Percentiles rank a stretch among this genome's conserved stretches.
Conservation (phyloP, 306 rosid genomes). For the Vigna mungo region DNA sequence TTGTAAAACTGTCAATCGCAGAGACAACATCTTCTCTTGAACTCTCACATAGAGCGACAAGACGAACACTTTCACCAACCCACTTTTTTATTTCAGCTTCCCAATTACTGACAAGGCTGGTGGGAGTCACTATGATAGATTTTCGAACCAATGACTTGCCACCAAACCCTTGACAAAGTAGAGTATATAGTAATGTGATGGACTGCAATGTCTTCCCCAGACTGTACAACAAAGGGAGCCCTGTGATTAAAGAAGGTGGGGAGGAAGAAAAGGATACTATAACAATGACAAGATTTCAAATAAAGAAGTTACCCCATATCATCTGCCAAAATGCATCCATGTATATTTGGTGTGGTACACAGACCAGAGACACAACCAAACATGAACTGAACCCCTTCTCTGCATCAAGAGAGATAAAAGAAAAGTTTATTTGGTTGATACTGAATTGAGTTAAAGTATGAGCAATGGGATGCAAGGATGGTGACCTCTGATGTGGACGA, state of each 20-base stretch:
- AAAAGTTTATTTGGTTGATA: background rate
- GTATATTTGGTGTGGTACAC: conserved; percentile 58
- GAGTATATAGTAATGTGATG: conserved; percentile 87
- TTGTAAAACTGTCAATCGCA: conserved; percentile 76
- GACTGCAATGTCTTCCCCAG: conserved; percentile 99
- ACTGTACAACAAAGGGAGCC: conserved; percentile 57
- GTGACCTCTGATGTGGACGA: conserved; percentile 86
- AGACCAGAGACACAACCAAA: no score
- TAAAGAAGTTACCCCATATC: conserved; percentile 80
- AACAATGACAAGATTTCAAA: conserved; percentile 8
- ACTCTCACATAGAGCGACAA: conserved; percentile 88
- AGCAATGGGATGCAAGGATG: background rate
- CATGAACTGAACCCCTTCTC: conserved; percentile 98
- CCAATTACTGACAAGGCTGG: conserved; percentile 99
- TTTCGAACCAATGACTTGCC: conserved; percentile 85
- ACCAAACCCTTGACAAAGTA: conserved; percentile 88
- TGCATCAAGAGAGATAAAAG: conserved; percentile 51
- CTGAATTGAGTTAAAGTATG: background rate
- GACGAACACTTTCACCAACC: conserved; percentile 83
- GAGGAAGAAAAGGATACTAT: background rate
- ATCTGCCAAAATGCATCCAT: conserved; percentile 98
- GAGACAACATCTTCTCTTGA: conserved; percentile 84
- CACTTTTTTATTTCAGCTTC: conserved; percentile 95
- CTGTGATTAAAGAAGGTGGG: conserved; percentile 11
- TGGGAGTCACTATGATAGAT: conserved; percentile 93